Conservation (phyloP, 2,329 filamentous ascomycete genomes). For the Neopestalotiopsis sp. region DNA sequence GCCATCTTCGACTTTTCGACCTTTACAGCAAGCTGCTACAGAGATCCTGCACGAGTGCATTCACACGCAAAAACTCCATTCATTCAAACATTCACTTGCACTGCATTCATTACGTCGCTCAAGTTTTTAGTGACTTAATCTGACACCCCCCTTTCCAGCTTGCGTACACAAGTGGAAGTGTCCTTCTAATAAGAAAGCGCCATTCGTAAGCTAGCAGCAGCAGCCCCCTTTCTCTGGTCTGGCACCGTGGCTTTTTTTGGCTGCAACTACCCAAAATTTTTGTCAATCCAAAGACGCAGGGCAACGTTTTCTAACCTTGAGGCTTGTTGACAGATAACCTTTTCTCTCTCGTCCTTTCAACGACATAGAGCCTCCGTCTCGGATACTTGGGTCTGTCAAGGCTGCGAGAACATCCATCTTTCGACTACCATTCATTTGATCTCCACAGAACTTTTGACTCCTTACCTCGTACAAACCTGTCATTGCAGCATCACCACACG, state of each 20-base stretch:
- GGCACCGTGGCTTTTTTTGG: constrained; percentile 3
- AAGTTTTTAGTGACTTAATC: neutral
- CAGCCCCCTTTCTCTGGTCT: constrained; percentile 13
- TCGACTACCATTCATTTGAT: neutral
- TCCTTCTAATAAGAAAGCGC: constrained; percentile 2
- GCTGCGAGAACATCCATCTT: neutral
- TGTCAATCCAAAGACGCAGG: neutral
- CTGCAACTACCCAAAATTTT: constrained; percentile 11
- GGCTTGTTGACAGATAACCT: constrained; percentile 3
- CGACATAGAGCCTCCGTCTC: neutral
- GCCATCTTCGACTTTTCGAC: neutral
- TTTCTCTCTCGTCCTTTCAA: neutral
- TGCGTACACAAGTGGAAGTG: neutral
- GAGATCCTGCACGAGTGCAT: neutral
- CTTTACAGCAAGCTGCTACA: neutral
- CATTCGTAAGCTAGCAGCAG: constrained; percentile 16
- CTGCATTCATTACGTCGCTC: constrained; percentile 1
- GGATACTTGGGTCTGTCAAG: neutral
- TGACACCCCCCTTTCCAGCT: neutral
- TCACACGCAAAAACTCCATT: neutral
- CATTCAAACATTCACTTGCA: neutral
- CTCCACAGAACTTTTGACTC: neutral
- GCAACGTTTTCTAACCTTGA: constrained; percentile 2
- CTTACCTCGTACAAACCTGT: neutral
- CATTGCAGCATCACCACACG: neutral